Base-by-base conservation (phyloP, 2,329 filamentous ascomycete species). In the Colletotrichum ledebouriae region DNA sequence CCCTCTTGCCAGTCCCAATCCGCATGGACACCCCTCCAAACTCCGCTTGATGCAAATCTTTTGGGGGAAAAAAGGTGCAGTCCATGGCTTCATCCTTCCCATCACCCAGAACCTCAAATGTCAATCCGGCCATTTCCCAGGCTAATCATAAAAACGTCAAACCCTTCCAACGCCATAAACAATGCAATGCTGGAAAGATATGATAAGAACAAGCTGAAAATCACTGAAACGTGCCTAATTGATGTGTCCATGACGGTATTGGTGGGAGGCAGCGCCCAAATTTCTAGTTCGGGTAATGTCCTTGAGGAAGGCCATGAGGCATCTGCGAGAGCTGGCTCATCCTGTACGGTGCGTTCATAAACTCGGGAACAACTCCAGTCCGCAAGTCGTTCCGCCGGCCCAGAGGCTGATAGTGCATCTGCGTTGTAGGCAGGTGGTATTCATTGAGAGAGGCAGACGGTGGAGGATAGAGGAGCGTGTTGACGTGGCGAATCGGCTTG, bases 381-480 rank as follows among this genome's bases (percentile, higher is more conserved):
- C 90, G 89, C 65, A 92, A 83, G 47, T 91, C 89, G 67, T 89
- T 85, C 37, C 89, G 84, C 75, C 92, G 89, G 9, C 92, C 91
- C 4, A 95, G 80, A 9, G 92, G 91, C 72, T 94, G 91, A 75
- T 96, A 93, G 77, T 95, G 91, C 90, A 97, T 94, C 80, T 94
- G 87, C 59, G 92, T 89, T 84, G 82, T 80, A 77, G 87, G 74
- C 6, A 92, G 83, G 72, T 91, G 85, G 76, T 94, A 91, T 73
- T 92, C 87, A 71, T 95, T 91, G 71, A 97, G 86, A 7, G 93
- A 93, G 9, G 89, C 86, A 25, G 93, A 92, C 0, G 94, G 92
- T 6, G 94, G 93, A 37, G 94, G 94, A 67, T 96, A 94, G 34
- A 98, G 85, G n/a, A 98, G 87, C 0, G 94, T 97, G 73, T 96